Base-by-base conservation (phyloP, 2,329 filamentous ascomycete species). In the Diaporthe vaccinii region DNA sequence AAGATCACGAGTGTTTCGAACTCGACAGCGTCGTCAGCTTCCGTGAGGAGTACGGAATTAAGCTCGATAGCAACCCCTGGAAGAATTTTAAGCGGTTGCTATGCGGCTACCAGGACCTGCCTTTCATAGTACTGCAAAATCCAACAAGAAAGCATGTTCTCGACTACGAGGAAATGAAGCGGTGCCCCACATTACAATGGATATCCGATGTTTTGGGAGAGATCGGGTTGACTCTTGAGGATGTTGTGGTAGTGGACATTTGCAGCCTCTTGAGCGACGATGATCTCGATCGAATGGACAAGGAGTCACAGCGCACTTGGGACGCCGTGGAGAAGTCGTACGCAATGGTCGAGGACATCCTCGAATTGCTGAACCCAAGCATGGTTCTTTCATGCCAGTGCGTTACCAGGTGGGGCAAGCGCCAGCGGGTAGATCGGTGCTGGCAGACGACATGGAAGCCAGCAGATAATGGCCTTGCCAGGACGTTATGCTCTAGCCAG, bases 101-200 rank as follows among this genome's bases (percentile, higher is more conserved):
- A 39, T 62, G 39, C 7, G 70, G 70, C 0, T 61, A 22, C 31
- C 70, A 49, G 31, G 70, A 72, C 41, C 25, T 72, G 1, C 70
- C 70, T 4, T 62, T 72, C 4, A 72, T 72, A 49, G 17, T 72
- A 17, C 58, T 72, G 20, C 70, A 62, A 14, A 72, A 62, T 28
- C 70, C 70, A 4, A 49, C 70, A 15, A 72, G 34, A 3, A 22
- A 36, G 15, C 70, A 72, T 5, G 41, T 36, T 2, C 25, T 12
- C 4, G 70, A 51, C 3, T 72, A 61, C 31, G 70, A 61, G 2
- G 39, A 62, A 25, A 72, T 72, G 70, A 59, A 51, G 36, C 51
- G 41, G n/a, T 72, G 53, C 49, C 53, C 70, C 9, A 72, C 70
- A 8, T 7, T 59, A 17, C 14, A 49, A 36, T 61, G 55, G 55